Percentiles rank a stretch among this genome's conserved stretches.
phyloP scores from a whole-genome alignment of 1,139 yeast species.

The Arxiozyma heterogenica region DNA sequence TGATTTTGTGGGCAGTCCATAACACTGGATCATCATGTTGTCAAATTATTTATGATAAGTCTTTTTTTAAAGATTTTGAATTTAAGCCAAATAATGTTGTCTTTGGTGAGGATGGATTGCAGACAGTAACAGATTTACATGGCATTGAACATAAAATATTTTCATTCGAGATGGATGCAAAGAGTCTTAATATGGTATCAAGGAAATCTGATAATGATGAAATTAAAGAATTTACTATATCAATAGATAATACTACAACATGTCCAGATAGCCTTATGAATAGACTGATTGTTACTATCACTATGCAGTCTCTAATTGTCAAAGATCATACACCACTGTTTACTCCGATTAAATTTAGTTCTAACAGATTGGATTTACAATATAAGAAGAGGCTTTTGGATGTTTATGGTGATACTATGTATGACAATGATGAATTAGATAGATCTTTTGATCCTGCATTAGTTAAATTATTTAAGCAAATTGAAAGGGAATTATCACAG shows the following conservation, averaged over 20 bases:
- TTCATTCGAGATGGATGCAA: conserved; percentile 41
- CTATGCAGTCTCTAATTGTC: conserved; percentile 41
- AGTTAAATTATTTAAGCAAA: conserved; percentile 18
- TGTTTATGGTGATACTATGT: conserved; percentile 22
- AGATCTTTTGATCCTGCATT: conserved; percentile 22
- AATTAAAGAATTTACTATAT: conserved; percentile 32
- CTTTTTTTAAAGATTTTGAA: conserved; percentile 23
- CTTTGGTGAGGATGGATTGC: conserved; percentile 30
- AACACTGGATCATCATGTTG: conserved; percentile 26
- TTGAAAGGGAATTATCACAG: conserved; percentile 20
- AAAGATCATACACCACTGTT: conserved; percentile 48
- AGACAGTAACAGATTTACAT: conserved; percentile 18
- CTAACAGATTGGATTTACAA: conserved; percentile 33
- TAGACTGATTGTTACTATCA: conserved; percentile 41
- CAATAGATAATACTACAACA: conserved; percentile 25
- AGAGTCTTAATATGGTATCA: conserved; percentile 42
- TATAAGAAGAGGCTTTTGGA: conserved; percentile 35
- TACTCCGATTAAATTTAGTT: conserved; percentile 38
- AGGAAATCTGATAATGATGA: conserved; percentile 39
- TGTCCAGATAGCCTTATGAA: conserved; percentile 32
- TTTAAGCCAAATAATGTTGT: conserved; percentile 26
- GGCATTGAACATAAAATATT: conserved; percentile 28
- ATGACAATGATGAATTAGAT: conserved; percentile 7
- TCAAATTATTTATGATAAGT: conserved; percentile 19
- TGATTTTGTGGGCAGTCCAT: conserved; percentile 26